A percentile compares a stretch with the other conserved stretches of the same genome.
Evolutionary conservation across 106 monocot species (phyloP).

Genomic region (Agapanthus africanus): DNA sequence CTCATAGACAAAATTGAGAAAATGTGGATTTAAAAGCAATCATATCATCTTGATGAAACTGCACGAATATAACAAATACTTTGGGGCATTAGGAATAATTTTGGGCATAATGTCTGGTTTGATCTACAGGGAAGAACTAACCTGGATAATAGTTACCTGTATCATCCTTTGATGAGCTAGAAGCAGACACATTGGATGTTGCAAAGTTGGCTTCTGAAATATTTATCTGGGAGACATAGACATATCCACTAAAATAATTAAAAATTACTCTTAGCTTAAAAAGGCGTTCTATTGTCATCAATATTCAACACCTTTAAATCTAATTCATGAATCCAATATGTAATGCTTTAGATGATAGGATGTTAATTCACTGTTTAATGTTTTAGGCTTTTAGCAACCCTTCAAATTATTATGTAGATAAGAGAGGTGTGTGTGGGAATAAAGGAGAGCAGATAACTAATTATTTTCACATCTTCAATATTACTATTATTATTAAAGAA

Average conservation of each 20-base stretch:
- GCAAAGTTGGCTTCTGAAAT: constrained; percentile 7
- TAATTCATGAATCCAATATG: not conserved
- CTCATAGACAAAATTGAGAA: not conserved
- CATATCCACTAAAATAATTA: not conserved
- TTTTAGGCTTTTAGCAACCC: not conserved
- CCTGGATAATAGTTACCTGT: constrained; percentile 22
- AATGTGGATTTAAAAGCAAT: not conserved
- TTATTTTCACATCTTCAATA: not conserved
- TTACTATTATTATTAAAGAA: no score
- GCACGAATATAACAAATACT: not conserved
- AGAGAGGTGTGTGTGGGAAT: not conserved
- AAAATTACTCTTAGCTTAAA: not conserved
- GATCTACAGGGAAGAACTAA: constrained; percentile 11
- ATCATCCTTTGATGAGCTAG: constrained; percentile 19
- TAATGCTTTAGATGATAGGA: not conserved
- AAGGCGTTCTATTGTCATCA: not conserved
- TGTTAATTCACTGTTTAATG: not conserved
- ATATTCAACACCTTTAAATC: not conserved
- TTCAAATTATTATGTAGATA: not conserved
- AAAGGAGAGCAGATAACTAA: no score
- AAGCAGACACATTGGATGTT: constrained; percentile 10
- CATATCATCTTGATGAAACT: not conserved
- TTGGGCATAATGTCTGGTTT: not conserved
- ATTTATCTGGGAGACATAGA: constrained; percentile 6
- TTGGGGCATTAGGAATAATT: not conserved